Base-by-base conservation (phyloP, 225 moss, liverwort and hornwort genomes). In the Straminergon stramineum region DNA sequence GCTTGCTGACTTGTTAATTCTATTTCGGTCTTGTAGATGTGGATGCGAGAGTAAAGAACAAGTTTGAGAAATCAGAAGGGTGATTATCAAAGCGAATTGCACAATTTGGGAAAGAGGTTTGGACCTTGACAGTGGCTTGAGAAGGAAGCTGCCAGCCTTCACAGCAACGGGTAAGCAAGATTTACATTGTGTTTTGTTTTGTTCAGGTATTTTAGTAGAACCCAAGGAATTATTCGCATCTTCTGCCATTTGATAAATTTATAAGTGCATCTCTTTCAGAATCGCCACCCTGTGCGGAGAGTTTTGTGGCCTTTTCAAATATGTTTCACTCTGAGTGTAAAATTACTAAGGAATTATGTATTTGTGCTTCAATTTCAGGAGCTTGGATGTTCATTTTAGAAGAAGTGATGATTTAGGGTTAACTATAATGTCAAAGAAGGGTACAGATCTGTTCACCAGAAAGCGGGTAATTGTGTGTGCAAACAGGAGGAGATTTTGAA, bases 401-500 rank as follows among this genome's bases (percentile, higher is more conserved):
- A 11, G 48, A 24, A 68, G 16, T 67, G 56, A 53, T 84, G 58
- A 35, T 85, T 66, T 65, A 61, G 79, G 79, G 73, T 30, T 48
- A 39, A 73, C 78, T 10, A 80, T 43, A 64, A 41, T 70, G 26
- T 26, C 89, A 81, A 58, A 64, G 51, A 84, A 87, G 52, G 84
- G 62, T 61, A 19, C 67, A 31, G 21, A 75, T 63, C 35, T 85
- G 26, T 56, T 87, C 53, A 75, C 55, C 17, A 57, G 41, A 30
- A 81, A 67, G 67, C 23, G 88, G 62, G 13, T 34, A 70, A 41
- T 80, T 61, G 62, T 75, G 62, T 88, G 83, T 79, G 86, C 81
- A 61, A 85, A 77, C 96, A 96, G 82, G 92, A 92, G 57, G 93
- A 92, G 48, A 91, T 96, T 57, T 89, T 89, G 69, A 94, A 91